Conservation (phyloP, 352 stramenopile genomes). For the Phytophthora europaea region DNA sequence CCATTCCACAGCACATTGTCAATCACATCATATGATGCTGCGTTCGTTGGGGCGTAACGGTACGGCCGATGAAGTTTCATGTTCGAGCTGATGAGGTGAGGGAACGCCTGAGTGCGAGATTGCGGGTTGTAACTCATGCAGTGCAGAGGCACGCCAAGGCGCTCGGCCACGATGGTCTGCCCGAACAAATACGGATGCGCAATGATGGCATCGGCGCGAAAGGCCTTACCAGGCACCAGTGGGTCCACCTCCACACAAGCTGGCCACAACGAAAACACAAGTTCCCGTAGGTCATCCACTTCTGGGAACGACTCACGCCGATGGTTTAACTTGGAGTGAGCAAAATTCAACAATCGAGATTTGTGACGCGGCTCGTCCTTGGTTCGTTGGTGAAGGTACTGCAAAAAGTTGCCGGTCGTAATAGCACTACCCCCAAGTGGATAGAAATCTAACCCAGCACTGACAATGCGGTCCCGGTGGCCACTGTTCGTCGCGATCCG, state of each 20-base stretch:
- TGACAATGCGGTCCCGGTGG: conserved; percentile 75
- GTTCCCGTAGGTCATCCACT: conserved; percentile 56
- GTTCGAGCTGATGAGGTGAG: conserved; percentile 58
- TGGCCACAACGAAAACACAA: conserved; percentile 72
- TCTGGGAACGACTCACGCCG: conserved; percentile 51
- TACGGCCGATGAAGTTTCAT: conserved; percentile 60
- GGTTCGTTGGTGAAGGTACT: conserved; percentile 50
- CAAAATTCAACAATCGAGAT: conserved; percentile 43
- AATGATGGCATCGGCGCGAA: conserved; percentile 80
- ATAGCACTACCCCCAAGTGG: conserved; percentile 62
- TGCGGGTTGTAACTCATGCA: conserved; percentile 67
- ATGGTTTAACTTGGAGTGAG: conserved; percentile 42
- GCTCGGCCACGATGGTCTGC: conserved; percentile 69
- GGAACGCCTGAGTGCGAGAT: conserved; percentile 68
- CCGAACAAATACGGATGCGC: conserved; percentile 73
- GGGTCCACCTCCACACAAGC: conserved; percentile 63
- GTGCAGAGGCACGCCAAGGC: conserved; percentile 79
- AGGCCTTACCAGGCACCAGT: conserved; percentile 47
- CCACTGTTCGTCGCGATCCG: conserved; percentile 89
- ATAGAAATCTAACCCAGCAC: conserved; percentile 74
- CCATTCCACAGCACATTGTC: conserved; percentile 62
- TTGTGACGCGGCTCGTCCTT: conserved; percentile 48
- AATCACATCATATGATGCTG: conserved; percentile 64
- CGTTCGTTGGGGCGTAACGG: conserved; percentile 54
- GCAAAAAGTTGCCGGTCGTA: conserved; percentile 59